Evolutionary conservation across 2,329 filamentous ascomycete genomes (phyloP).

Genomic region (Fusarium duplospermum): DNA sequence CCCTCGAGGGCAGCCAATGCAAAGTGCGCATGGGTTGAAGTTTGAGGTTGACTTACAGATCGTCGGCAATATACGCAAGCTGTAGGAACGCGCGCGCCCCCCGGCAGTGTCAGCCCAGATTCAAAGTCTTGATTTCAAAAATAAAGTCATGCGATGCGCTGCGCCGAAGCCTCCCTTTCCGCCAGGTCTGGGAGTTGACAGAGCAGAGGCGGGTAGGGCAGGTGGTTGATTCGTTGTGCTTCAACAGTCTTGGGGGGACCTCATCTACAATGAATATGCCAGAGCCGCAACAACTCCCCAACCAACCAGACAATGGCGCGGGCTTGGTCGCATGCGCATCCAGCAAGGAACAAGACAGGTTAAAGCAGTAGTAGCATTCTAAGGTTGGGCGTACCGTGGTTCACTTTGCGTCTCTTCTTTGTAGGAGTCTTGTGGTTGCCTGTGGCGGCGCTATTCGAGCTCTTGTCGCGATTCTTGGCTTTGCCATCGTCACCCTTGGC

Average conservation of each 20-base stretch:
- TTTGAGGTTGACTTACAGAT: slow-evolving; percentile 76
- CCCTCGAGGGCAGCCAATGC: slow-evolving; percentile 34
- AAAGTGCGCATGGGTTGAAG: slow-evolving; percentile 40
- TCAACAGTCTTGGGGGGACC: slow-evolving; percentile 14
- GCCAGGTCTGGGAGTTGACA: slow-evolving; percentile 16
- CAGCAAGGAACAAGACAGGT: neutral
- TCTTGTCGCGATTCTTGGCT: slow-evolving; percentile 46
- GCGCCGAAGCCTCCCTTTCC: slow-evolving; percentile 9
- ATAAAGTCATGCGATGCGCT: slow-evolving; percentile 25
- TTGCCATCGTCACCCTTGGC: slow-evolving; percentile 45
- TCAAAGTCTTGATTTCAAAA: slow-evolving; percentile 39
- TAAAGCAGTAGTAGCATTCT: neutral
- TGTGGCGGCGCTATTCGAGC: slow-evolving; percentile 38
- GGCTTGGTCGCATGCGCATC: slow-evolving; percentile 8
- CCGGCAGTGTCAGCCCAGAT: slow-evolving; percentile 50
- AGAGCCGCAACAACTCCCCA: slow-evolving; percentile 20
- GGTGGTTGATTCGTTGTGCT: slow-evolving; percentile 23
- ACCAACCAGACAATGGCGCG: neutral
- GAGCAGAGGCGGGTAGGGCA: neutral
- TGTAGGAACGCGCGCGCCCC: slow-evolving; percentile 51
- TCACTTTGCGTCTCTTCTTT: slow-evolving; percentile 89
- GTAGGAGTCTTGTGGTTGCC: slow-evolving; percentile 70
- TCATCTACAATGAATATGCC: slow-evolving; percentile 26
- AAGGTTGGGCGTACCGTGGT: slow-evolving; percentile 75
- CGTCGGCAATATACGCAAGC: slow-evolving; percentile 90